These are phyloP conservation scores for Inga oerstediana DNA, from an alignment of 306 rosid genomes.

Conservation along the genomic window DNA sequence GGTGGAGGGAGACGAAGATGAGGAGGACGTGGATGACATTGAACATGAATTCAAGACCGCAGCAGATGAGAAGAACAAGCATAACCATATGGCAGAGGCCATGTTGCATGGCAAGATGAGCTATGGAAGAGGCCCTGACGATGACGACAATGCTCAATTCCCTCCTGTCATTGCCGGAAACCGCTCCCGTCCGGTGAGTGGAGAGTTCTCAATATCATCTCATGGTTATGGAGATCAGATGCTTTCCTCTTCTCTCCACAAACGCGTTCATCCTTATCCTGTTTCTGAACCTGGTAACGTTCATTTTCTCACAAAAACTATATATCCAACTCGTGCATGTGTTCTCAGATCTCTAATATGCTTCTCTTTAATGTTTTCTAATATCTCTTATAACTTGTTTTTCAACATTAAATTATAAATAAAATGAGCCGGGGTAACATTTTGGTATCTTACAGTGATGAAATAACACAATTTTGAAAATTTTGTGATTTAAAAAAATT, in stretches of 20 bases:
- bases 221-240: constrained; percentile 74
- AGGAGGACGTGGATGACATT: constrained; percentile 89
- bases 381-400: too few species aligned
- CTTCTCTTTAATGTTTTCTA: too few species aligned
- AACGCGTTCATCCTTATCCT: constrained; percentile 76
- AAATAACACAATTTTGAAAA: too few species aligned
- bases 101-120: constrained; percentile 99
- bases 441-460: too few species aligned
- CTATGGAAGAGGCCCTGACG: constrained; percentile 67
- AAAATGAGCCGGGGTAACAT: too few species aligned
- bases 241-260: constrained; percentile 71
- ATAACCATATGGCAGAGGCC: constrained; percentile 66
- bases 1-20: constrained; percentile 94
- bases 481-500: too few species aligned
- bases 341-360: too few species aligned
- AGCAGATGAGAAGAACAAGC: constrained; percentile 49
- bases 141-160: constrained; percentile 72
- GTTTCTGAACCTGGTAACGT: constrained; percentile 64
- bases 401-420: too few species aligned
- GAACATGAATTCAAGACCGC: constrained; percentile 63
- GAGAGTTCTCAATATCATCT: constrained; percentile 67
- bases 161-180: constrained; percentile 56
- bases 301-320: neutral
- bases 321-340: neutral
- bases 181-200: constrained; percentile 51